These are phyloP conservation scores for Xanthoceras sorbifolium DNA, from an alignment of 345 rosid genomes.

Conservation along the genomic window DNA sequence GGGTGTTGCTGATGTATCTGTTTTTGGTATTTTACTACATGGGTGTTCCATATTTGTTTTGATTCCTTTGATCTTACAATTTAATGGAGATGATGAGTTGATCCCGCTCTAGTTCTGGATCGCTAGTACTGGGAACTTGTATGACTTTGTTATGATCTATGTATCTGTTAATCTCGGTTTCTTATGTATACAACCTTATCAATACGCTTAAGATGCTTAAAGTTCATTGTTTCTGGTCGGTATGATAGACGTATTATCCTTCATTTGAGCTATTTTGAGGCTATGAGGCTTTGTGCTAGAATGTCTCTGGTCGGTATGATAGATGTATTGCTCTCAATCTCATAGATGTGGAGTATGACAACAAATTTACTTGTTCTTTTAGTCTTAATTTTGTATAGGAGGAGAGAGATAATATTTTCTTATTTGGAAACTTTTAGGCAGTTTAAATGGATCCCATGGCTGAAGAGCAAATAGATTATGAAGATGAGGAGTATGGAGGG, in stretches of 20 bases:
- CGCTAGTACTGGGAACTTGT: neutral
- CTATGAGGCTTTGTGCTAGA: neutral
- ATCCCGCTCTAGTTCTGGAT: no score
- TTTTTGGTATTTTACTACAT: conserved; percentile 1
- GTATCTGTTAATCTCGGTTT: neutral
- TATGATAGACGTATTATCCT: no score
- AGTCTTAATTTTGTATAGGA: conserved; percentile 10
- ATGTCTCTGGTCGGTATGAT: no score
- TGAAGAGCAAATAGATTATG: conserved; percentile 55
- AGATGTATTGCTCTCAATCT: no score
- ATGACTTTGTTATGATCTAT: neutral
- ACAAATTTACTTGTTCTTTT: neutral
- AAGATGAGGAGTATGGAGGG: conserved; percentile 59
- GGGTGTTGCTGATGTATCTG: conserved; percentile 11
- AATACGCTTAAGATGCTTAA: neutral
- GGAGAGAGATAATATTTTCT: conserved; percentile 18
- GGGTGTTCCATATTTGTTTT: neutral
- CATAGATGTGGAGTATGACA: conserved; percentile 5
- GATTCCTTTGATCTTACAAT: neutral
- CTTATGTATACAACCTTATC: neutral
- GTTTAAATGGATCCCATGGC: conserved; percentile 52
- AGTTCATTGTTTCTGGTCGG: no score
- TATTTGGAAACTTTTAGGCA: conserved; percentile 31
- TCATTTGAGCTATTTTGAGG: neutral
- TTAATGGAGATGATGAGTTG: neutral